Percentiles rank a stretch among this genome's conserved stretches.
These are phyloP conservation scores for Volvariella volvacea DNA, from an alignment of 1,284 basidiomycete genomes.

Conservation along the genomic window DNA sequence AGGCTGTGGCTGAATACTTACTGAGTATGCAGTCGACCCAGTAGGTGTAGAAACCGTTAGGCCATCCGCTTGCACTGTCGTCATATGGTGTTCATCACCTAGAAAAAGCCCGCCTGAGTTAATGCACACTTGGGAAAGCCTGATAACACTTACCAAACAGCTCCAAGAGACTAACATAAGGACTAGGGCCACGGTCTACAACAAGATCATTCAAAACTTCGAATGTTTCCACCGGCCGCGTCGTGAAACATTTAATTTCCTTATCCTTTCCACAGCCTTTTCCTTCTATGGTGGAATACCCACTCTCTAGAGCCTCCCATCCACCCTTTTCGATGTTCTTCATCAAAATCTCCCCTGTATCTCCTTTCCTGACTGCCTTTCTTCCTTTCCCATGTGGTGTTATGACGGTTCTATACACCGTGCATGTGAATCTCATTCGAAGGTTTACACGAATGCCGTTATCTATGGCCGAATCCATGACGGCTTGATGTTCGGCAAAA, in stretches of 20 bases:
- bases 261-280: constrained; percentile 68
- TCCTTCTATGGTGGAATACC: constrained; percentile 38
- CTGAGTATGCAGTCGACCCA: constrained; percentile 97
- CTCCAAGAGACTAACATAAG: constrained; percentile 94
- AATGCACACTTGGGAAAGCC: not conserved
- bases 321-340: constrained; percentile 81
- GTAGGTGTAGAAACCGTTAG: constrained; percentile 95
- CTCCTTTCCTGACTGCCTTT: constrained; percentile 85
- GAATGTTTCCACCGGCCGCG: constrained; percentile 92
- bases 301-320: constrained; percentile 91
- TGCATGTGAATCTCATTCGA: constrained; percentile 98
- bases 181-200: constrained; percentile 96
- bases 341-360: constrained; percentile 94
- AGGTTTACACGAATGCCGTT: constrained; percentile 95
- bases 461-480: constrained; percentile 88
- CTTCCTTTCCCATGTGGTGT: constrained; percentile 63
- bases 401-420: constrained; percentile 87
- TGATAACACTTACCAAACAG: constrained; percentile 78
- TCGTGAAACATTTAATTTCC: constrained; percentile 98
- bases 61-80: constrained; percentile 98
- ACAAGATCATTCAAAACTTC: constrained; percentile 98
- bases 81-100: constrained; percentile 99
- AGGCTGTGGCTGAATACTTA: constrained; percentile 28
- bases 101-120: constrained; percentile 7
- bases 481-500: constrained; percentile 80